Evolutionary conservation across 2,329 filamentous ascomycete genomes (phyloP).

Genomic region (Claviceps citrina): DNA sequence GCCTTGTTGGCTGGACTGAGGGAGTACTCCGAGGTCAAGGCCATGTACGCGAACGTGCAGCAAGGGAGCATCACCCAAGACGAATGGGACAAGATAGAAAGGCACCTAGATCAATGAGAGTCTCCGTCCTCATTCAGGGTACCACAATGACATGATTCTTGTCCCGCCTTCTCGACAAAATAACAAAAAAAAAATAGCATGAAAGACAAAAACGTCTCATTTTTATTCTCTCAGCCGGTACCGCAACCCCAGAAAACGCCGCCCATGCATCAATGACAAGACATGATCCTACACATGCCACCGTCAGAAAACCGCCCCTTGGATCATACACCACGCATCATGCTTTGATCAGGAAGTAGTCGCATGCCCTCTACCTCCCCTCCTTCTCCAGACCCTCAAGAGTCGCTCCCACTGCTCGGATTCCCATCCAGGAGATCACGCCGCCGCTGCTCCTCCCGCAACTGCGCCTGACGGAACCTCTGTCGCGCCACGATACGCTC

Average conservation of each 20-base stretch:
- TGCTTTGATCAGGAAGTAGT: neutral
- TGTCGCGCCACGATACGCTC: conserved; percentile 48
- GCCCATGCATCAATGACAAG: conserved; percentile 1
- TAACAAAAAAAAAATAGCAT: no score
- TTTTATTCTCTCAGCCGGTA: neutral
- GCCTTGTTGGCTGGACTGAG: conserved; percentile 44
- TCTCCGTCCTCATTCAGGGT: neutral
- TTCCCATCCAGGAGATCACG: conserved; percentile 11
- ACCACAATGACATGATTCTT: no score
- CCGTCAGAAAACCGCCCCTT: neutral
- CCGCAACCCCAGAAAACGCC: conserved; percentile 5
- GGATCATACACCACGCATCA: conserved; percentile 3
- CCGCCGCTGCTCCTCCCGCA: conserved; percentile 20
- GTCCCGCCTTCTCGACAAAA: no score
- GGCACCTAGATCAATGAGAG: conserved; percentile 33
- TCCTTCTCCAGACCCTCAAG: neutral
- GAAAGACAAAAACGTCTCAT: neutral
- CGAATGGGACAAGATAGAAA: conserved; percentile 37
- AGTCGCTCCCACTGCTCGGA: conserved; percentile 13
- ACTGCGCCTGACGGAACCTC: conserved; percentile 58
- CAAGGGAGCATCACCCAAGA: conserved; percentile 36
- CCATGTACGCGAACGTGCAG: conserved; percentile 58
- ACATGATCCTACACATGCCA: neutral
- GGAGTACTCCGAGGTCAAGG: conserved; percentile 59
- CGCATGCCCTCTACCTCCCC: no score